Base-by-base conservation (phyloP, 176 grass and related monocot genomes). In the Alopecurus myosuroides region DNA sequence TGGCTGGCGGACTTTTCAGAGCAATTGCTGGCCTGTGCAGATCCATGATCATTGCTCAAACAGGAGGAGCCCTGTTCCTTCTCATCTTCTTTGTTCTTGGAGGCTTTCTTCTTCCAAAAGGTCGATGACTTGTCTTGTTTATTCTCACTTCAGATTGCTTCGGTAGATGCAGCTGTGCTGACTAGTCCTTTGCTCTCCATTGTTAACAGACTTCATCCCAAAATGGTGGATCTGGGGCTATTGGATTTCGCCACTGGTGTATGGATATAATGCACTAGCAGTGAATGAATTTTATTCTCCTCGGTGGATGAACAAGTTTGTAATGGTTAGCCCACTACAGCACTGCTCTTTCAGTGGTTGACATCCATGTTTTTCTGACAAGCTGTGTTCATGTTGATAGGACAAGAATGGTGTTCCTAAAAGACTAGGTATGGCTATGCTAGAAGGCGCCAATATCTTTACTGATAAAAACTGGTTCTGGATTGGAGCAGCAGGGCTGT, bases 151-250 rank as follows among this genome's bases (percentile, higher is more conserved):
- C 25, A 48, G 15, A 48, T 79, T 44, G 11, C 30, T 79, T 66
- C 13, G 60, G 12, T 19, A 77, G 9, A 80, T 73, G 35, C 30
- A 75, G 5, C 42, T 79, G 81, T 73, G 46, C 64, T 91, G 61
- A 65, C 69, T 58, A 74, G 22, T 86, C 64, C 36, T 86, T 39
- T 61, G 55, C 75, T 68, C 30, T 77, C 40, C 42, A 60, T 18
- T 52, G 9, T 82, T 64, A 90, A 84, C 88, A 99, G 97, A 58
- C 45, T 77, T 85, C 79, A 96, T 99, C 60, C 97, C 94, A 11
- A 94, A 94, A 33, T 99, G 97, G 97, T 99, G 97, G 97, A 89
- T 99, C 31, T 99, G 97, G 97, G 97, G 93, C 61, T 99, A 96
- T 70, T 99, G 97, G 97, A 74, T 92, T 90, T 99, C 97, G 7